Conservation (phyloP, 2,329 filamentous ascomycete species). For the Juglanconis oblonga region DNA sequence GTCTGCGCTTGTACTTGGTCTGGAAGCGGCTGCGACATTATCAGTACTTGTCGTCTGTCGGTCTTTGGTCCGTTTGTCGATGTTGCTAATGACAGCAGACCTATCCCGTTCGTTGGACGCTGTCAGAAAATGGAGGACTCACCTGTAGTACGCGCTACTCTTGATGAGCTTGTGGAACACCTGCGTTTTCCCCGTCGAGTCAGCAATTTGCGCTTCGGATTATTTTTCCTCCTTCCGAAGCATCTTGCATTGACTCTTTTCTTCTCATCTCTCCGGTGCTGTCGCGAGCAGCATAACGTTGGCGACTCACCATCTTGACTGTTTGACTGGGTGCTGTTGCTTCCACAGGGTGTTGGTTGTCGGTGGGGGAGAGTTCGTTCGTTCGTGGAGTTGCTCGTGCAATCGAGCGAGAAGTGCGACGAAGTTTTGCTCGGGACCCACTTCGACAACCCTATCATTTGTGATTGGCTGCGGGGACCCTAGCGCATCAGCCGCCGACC, state of each 20-base stretch:
- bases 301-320: conserved; percentile 69
- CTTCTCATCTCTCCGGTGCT: background rate
- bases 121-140: conserved; percentile 39
- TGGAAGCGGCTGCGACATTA: conserved; percentile 76
- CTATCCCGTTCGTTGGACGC: background rate
- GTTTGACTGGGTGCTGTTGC: conserved; percentile 44
- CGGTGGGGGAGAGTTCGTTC: conserved; percentile 26
- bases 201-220: conserved; percentile 99
- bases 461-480: background rate
- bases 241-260: conserved; percentile 89
- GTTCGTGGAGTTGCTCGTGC: background rate
- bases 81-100: too few relatives aligned
- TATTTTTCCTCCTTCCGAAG: conserved; percentile 70
- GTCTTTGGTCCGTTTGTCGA: background rate
- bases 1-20: conserved; percentile 99
- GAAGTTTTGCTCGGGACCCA: background rate
- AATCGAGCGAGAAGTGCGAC: too few relatives aligned
- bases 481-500: conserved; percentile 6
- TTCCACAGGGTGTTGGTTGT: conserved; percentile 29
- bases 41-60: conserved; percentile 3
- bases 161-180: conserved; percentile 92
- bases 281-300: conserved; percentile 3
- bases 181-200: conserved; percentile 73
- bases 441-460: background rate
- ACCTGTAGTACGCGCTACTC: conserved; percentile 99